These are phyloP conservation scores for Plantago lanceolata DNA, from an alignment of 305 asterid species.

Conservation along the genomic window DNA sequence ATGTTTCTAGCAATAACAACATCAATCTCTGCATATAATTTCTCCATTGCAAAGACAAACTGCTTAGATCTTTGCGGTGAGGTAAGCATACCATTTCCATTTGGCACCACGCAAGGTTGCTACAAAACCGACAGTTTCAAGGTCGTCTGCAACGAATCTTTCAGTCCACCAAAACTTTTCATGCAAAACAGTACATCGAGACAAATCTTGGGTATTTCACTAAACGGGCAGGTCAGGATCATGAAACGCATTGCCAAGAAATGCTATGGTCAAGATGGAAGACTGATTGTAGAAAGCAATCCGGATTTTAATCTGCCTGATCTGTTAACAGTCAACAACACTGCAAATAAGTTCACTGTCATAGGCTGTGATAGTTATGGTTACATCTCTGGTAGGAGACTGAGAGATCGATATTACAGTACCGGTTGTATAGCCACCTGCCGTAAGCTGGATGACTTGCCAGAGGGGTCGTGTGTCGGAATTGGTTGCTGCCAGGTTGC, in stretches of 20 bases:
- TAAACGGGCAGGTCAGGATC: constrained; percentile 21
- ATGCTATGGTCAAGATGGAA: constrained; percentile 24
- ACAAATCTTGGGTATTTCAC: constrained; percentile 25
- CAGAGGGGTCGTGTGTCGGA: constrained; percentile 25
- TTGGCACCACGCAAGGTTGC: constrained; percentile 24
- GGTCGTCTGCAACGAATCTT: constrained; percentile 25
- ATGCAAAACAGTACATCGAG: neutral
- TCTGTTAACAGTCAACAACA: constrained; percentile 26
- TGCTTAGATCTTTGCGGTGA: constrained; percentile 23
- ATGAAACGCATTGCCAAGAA: constrained; percentile 18
- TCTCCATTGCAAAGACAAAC: constrained; percentile 1
- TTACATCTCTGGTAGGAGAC: constrained; percentile 5
- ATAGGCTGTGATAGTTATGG: constrained; percentile 18
- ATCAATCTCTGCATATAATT: neutral
- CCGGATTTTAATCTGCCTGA: constrained; percentile 9
- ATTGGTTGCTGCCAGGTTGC: constrained; percentile 31
- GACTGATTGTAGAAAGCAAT: neutral
- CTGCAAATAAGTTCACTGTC: constrained; percentile 29
- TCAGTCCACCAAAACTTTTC: constrained; percentile 29
- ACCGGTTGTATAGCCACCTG: constrained; percentile 26
- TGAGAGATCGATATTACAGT: constrained; percentile 15
- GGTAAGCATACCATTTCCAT: constrained; percentile 30
- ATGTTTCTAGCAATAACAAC: neutral
- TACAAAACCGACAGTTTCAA: constrained; percentile 22
- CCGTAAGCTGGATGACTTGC: constrained; percentile 12